phyloP scores from a whole-genome alignment of 805 yeast species.

The Huiozyma sinensis region DNA sequence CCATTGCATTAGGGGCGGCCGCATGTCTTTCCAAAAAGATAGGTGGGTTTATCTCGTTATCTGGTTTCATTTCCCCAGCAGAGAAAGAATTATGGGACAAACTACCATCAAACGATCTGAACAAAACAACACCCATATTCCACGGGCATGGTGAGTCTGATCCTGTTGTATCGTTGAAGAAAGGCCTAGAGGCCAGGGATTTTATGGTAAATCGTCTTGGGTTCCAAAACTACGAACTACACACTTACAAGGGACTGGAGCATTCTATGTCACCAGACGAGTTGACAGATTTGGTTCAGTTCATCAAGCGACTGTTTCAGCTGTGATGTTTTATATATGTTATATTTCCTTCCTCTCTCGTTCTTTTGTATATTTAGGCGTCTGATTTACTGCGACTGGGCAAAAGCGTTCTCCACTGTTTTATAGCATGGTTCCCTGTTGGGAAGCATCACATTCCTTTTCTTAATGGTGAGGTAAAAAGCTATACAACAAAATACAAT shows the following conservation, averaged over 20 bases:
- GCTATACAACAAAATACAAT: no score
- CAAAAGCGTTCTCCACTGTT: no score
- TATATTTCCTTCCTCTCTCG: no score
- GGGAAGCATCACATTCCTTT: no score
- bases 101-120: constrained; percentile 26
- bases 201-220: constrained; percentile 34
- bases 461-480: no score
- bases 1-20: constrained; percentile 55
- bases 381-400: no score
- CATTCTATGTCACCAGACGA: constrained; percentile 67
- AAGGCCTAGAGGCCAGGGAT: constrained; percentile 32
- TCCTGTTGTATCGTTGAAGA: constrained; percentile 40
- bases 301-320: constrained; percentile 27
- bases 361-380: no score
- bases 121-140: constrained; percentile 63
- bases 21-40: constrained; percentile 46
- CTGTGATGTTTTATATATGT: neutral
- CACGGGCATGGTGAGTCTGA: constrained; percentile 84
- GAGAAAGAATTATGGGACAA: neutral
- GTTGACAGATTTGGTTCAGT: constrained; percentile 40
- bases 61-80: constrained; percentile 47
- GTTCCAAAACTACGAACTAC: constrained; percentile 36
- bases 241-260: constrained; percentile 49
- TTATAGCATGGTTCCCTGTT: no score
- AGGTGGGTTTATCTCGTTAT: constrained; percentile 68